Percentiles rank a stretch among this genome's conserved stretches.
phyloP scores from a whole-genome alignment of 1,284 basidiomycete genomes.

The Naganishia liquefaciens region DNA sequence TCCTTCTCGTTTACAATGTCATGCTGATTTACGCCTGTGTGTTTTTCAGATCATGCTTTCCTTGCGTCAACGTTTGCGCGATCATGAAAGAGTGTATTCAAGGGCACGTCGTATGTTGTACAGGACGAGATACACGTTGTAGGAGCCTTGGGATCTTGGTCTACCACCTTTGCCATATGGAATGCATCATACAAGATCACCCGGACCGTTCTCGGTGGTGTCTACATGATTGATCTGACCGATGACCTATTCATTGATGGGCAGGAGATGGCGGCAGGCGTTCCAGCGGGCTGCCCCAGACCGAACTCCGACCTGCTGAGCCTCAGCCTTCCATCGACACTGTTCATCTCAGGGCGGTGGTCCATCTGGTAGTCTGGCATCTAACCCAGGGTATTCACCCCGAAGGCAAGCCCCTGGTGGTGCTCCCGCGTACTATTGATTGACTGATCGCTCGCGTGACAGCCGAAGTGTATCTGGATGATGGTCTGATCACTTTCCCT shows the following conservation, averaged over 20 bases:
- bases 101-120: background rate
- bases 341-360: no score
- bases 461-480: no score
- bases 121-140: background rate
- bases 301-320: background rate
- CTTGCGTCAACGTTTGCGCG: slow-evolving; percentile 44
- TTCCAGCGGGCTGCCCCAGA: background rate
- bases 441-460: no score
- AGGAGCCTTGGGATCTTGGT: background rate
- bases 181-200: no score
- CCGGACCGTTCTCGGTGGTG: background rate
- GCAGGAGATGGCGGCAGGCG: no score
- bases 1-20: background rate
- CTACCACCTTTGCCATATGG: no score
- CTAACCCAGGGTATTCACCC: background rate
- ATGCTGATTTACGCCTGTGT: background rate
- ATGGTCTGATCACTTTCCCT: no score
- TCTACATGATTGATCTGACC: no score
- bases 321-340: background rate
- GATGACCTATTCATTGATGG: no score
- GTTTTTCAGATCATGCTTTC: slow-evolving; percentile 45
- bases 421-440: no score
- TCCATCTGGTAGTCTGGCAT: background rate
- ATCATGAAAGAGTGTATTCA: slow-evolving; percentile 1
- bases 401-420: background rate